A percentile compares a stretch with the other conserved stretches of the same genome.
phyloP scores from a whole-genome alignment of 441 rosid genomes.

The Kokia cookei region DNA sequence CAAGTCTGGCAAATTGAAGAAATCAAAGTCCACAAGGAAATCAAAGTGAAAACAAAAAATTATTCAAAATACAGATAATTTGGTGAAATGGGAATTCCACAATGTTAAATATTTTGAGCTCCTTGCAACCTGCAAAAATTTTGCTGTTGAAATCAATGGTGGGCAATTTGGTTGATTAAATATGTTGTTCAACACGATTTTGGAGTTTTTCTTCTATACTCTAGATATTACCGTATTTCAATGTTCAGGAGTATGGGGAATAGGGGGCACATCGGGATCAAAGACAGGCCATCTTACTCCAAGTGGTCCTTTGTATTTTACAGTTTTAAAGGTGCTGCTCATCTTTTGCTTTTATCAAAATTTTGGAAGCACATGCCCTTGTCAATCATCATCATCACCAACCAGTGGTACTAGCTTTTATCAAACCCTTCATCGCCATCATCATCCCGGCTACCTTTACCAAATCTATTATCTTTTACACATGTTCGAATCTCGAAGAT shows the following conservation, averaged over 20 bases:
- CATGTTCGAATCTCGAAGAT: too few relatives aligned
- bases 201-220: not conserved
- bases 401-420: not conserved
- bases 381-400: slow-evolving; percentile 1
- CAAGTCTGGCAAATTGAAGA: slow-evolving; percentile 46
- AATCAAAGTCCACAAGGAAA: slow-evolving; percentile 49
- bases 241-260: not conserved
- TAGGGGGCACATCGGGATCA: not conserved
- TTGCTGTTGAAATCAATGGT: too few relatives aligned
- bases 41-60: slow-evolving; percentile 23
- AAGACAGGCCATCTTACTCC: slow-evolving; percentile 25
- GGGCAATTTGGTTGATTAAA: not conserved
- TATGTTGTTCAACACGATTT: not conserved
- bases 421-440: not conserved
- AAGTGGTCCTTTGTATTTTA: slow-evolving; percentile 14
- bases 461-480: too few relatives aligned
- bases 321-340: not conserved
- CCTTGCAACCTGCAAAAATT: not conserved
- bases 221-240: not conserved
- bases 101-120: not conserved
- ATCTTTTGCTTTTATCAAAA: not conserved
- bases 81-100: not conserved
- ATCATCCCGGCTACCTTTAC: too few relatives aligned
- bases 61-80: not conserved
- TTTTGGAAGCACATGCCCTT: not conserved